Evolutionary conservation across 2,329 filamentous ascomycete species (phyloP).

Genomic region (Neospermospora avenae): DNA sequence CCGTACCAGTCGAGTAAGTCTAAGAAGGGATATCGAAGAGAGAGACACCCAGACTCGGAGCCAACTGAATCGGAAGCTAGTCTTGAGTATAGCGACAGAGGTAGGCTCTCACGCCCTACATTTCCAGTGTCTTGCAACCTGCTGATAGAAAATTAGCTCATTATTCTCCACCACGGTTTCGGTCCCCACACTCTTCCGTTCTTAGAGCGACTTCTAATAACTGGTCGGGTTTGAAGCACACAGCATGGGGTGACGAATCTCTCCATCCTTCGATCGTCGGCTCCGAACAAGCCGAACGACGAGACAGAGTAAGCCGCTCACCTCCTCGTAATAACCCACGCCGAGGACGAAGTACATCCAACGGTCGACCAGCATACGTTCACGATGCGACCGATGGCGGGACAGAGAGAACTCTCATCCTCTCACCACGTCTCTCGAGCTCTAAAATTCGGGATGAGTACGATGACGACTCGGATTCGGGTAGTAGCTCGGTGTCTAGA

Average conservation of each 20-base stretch:
- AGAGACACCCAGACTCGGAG: conserved; percentile 10
- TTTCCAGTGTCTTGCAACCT: neutral
- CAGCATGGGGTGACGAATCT: conserved; percentile 1
- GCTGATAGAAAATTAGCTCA: conserved; percentile 9
- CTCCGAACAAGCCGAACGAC: neutral
- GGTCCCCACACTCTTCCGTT: conserved; percentile 13
- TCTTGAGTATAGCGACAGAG: neutral
- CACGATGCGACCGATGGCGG: neutral
- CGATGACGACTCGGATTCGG: neutral
- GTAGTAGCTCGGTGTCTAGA: neutral
- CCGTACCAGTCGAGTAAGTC: neutral
- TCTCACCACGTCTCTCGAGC: neutral
- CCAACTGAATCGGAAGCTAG: conserved; percentile 13
- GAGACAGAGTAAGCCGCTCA: neutral
- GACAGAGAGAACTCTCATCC: conserved; percentile 5
- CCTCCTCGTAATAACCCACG: neutral
- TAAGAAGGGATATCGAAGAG: conserved; percentile 11
- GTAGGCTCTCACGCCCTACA: neutral
- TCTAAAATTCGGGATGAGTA: neutral
- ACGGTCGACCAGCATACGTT: conserved; percentile 3
- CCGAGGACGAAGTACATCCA: conserved; percentile 5
- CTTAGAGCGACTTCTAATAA: neutral
- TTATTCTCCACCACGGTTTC: conserved; percentile 10
- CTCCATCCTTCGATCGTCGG: conserved; percentile 1
- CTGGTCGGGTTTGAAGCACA: neutral